Percentiles rank a stretch among this genome's conserved stretches.
Evolutionary conservation across 768 basidiomycete species (phyloP).

Genomic region (Mycena pura): DNA sequence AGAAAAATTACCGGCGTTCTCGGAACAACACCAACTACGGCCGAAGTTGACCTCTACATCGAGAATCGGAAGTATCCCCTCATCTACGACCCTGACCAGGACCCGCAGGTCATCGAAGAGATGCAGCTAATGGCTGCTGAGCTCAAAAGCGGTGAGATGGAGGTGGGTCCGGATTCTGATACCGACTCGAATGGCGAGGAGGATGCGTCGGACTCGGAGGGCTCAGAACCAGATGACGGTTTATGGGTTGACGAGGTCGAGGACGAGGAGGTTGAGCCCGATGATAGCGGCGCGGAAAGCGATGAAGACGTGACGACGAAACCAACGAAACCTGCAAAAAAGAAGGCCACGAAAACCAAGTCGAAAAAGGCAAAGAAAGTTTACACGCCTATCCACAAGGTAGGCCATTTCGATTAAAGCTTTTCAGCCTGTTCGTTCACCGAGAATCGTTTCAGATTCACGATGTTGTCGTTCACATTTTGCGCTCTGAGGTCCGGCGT

Average conservation of each 20-base stretch:
- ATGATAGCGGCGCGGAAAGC: too few relatives aligned
- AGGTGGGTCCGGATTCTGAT: not conserved
- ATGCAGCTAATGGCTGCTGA: not conserved
- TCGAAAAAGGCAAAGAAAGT: not conserved
- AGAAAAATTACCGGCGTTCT: slow-evolving; percentile 7
- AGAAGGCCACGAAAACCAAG: not conserved
- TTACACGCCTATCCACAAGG: too few relatives aligned
- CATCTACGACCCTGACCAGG: not conserved
- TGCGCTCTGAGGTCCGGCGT: slow-evolving; percentile 20
- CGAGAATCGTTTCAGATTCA: too few relatives aligned
- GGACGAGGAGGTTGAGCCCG: too few relatives aligned
- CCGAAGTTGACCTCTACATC: slow-evolving; percentile 7
- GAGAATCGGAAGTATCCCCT: slow-evolving; percentile 12
- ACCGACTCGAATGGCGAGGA: not conserved
- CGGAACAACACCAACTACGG: slow-evolving; percentile 1
- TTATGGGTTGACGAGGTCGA: not conserved
- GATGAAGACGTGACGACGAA: not conserved
- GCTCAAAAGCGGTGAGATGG: not conserved
- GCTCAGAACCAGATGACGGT: too few relatives aligned
- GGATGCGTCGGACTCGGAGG: too few relatives aligned
- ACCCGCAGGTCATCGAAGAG: not conserved
- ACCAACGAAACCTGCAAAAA: not conserved
- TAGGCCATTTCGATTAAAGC: too few relatives aligned
- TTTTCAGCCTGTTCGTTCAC: too few relatives aligned
- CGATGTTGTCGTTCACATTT: slow-evolving; percentile 6